phyloP scores from a whole-genome alignment of 495 filamentous ascomycete species.

The Beverwykella pulmonaria region DNA sequence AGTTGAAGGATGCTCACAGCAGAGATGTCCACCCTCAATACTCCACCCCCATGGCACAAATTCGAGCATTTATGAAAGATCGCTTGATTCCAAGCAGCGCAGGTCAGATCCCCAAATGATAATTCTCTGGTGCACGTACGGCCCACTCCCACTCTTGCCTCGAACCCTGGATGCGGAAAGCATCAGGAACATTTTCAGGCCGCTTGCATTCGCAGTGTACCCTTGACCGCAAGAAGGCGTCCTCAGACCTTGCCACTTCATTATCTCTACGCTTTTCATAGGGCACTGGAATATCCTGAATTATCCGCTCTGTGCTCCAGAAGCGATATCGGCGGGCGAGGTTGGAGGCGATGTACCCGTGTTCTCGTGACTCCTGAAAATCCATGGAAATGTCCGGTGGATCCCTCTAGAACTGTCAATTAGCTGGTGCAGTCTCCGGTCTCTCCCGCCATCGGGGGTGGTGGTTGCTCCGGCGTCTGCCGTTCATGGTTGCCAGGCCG shows the following conservation, averaged over 20 bases:
- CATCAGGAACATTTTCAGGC: slow-evolving; percentile 11
- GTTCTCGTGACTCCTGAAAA: slow-evolving; percentile 41
- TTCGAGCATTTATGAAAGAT: slow-evolving; percentile 8
- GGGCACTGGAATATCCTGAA: slow-evolving; percentile 22
- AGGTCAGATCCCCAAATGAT: neutral
- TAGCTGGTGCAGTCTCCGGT: slow-evolving; percentile 24
- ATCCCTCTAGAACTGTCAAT: neutral
- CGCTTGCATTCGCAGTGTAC: neutral
- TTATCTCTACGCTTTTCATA: neutral
- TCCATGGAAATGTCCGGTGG: slow-evolving; percentile 7
- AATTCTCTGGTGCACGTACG: neutral
- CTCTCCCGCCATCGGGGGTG: slow-evolving; percentile 24
- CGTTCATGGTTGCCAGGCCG: slow-evolving; percentile 9
- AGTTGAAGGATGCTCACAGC: neutral
- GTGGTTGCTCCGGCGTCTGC: neutral
- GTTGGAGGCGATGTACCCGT: slow-evolving; percentile 14
- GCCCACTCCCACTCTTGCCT: slow-evolving; percentile 18
- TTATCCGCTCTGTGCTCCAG: slow-evolving; percentile 20
- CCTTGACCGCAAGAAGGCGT: slow-evolving; percentile 8
- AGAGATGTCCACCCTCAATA: neutral
- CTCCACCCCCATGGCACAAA: slow-evolving; percentile 21
- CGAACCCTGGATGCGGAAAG: neutral
- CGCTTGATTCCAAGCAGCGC: slow-evolving; percentile 8
- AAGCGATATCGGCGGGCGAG: slow-evolving; percentile 37
- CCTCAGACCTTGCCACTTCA: neutral